Conservation (phyloP, 192 early-diverging fungal species). For the Oehlia diaphana region DNA sequence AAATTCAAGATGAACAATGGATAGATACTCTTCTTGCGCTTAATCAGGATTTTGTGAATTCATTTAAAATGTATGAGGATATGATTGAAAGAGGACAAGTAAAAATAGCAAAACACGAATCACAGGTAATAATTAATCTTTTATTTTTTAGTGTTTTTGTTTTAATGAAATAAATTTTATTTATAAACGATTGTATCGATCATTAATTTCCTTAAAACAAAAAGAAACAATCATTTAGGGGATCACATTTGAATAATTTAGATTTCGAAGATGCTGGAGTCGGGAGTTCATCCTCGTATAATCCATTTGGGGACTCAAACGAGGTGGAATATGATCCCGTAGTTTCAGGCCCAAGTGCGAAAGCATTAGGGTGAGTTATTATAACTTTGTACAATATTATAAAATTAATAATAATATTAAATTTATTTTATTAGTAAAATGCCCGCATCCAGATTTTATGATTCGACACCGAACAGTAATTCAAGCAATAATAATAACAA, state of each 20-base stretch:
- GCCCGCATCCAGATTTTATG: background rate
- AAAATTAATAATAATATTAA: background rate
- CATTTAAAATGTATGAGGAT: conserved; percentile 57
- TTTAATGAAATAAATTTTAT: background rate
- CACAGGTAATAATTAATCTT: conserved; percentile 21
- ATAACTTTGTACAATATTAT: background rate
- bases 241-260: background rate
- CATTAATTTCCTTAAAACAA: too few species aligned
- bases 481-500: background rate
- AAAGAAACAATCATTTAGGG: background rate
- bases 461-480: background rate
- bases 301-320: conserved; percentile 36
- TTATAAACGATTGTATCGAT: too few species aligned
- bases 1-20: conserved; percentile 46
- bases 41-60: conserved; percentile 51
- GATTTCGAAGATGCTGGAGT: conserved; percentile 8
- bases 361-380: conserved; percentile 16
- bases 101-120: conserved; percentile 42
- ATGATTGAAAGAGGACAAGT: conserved; percentile 55
- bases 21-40: conserved; percentile 49
- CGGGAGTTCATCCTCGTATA: background rate
- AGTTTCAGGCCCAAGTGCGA: conserved; percentile 11
- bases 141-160: background rate
- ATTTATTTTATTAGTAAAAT: conserved; percentile 6
- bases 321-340: conserved; percentile 15